These are phyloP conservation scores for Dryadomyces sulphureus DNA, from an alignment of 2,329 filamentous ascomycete genomes.

Conservation along the genomic window DNA sequence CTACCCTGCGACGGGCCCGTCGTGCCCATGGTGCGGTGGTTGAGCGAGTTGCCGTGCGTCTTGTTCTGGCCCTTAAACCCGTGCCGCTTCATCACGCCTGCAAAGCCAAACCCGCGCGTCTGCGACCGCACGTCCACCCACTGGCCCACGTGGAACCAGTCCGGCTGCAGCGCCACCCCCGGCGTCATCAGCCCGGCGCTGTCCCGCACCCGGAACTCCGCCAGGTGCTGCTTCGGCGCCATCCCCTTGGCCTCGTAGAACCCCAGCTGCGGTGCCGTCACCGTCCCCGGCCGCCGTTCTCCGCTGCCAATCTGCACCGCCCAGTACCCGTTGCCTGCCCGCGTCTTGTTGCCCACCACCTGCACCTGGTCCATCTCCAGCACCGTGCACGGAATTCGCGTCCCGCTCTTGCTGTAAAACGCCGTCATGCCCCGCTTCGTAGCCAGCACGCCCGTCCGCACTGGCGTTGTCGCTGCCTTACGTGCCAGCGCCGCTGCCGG, in stretches of 20 bases:
- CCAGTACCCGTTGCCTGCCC: slow-evolving; percentile 72
- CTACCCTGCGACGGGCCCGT: slow-evolving; percentile 79
- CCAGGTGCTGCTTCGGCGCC: slow-evolving; percentile 67
- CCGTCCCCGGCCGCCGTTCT: slow-evolving; percentile 56
- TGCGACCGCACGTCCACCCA: slow-evolving; percentile 74
- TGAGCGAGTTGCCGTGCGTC: slow-evolving; percentile 89
- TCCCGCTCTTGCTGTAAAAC: slow-evolving; percentile 66
- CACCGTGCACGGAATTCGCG: slow-evolving; percentile 74
- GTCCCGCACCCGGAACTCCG: slow-evolving; percentile 74
- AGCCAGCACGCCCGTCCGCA: slow-evolving; percentile 69
- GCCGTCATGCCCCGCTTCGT: slow-evolving; percentile 95
- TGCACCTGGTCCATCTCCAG: slow-evolving; percentile 88
- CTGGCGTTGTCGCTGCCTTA: slow-evolving; percentile 41
- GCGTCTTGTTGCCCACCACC: slow-evolving; percentile 75
- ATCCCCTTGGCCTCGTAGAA: slow-evolving; percentile 76
- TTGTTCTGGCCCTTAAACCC: slow-evolving; percentile 80
- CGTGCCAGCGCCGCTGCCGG: slow-evolving; percentile 47
- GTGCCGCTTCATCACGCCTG: slow-evolving; percentile 94
- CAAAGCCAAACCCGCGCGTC: slow-evolving; percentile 81
- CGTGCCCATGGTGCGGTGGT: slow-evolving; percentile 84
- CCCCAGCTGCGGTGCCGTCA: slow-evolving; percentile 69
- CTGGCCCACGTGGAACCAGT: slow-evolving; percentile 84
- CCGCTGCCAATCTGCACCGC: slow-evolving; percentile 83
- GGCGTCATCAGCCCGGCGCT: slow-evolving; percentile 59
- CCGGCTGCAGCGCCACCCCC: slow-evolving; percentile 62